These are phyloP conservation scores for Backusella psychrophila DNA, from an alignment of 192 early-diverging fungal genomes.

Conservation along the genomic window DNA sequence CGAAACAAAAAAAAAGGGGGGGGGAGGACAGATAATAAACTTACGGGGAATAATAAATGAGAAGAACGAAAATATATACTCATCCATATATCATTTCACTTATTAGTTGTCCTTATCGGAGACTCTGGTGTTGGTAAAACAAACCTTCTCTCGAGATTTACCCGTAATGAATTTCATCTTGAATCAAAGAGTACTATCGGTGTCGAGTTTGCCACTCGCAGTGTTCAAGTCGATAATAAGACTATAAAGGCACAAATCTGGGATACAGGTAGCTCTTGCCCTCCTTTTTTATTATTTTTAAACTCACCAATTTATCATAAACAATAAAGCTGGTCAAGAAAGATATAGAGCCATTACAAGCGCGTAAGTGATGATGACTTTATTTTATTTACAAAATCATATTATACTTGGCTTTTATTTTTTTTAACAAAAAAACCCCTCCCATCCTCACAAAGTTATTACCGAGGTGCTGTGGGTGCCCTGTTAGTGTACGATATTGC, in stretches of 20 bases:
- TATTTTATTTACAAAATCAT: neutral
- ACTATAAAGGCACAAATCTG: constrained; percentile 99
- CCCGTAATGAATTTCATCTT: constrained; percentile 95
- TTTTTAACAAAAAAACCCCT: no score
- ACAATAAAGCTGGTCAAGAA: constrained; percentile 55
- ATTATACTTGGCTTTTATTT: neutral
- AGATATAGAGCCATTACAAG: constrained; percentile 85
- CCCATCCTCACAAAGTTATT: constrained; percentile 60
- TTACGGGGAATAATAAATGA: neutral
- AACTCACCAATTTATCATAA: neutral
- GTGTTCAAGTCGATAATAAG: constrained; percentile 93
- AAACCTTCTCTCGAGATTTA: constrained; percentile 93
- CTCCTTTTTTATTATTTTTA: neutral
- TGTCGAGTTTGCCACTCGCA: constrained; percentile 94
- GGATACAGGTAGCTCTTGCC: constrained; percentile 78
- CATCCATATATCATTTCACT: neutral
- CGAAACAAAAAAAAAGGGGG: neutral
- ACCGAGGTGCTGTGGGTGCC: constrained; percentile 95
- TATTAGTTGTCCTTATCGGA: constrained; percentile 81
- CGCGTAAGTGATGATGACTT: constrained; percentile 37
- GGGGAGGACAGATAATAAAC: neutral
- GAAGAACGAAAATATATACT: neutral
- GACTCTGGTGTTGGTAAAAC: constrained; percentile 98
- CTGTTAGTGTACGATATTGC: constrained; percentile 98
- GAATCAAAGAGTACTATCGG: constrained; percentile 99